phyloP scores from a whole-genome alignment of 2,329 filamentous ascomycete genomes.

The Phaeosphaeria sp. region DNA sequence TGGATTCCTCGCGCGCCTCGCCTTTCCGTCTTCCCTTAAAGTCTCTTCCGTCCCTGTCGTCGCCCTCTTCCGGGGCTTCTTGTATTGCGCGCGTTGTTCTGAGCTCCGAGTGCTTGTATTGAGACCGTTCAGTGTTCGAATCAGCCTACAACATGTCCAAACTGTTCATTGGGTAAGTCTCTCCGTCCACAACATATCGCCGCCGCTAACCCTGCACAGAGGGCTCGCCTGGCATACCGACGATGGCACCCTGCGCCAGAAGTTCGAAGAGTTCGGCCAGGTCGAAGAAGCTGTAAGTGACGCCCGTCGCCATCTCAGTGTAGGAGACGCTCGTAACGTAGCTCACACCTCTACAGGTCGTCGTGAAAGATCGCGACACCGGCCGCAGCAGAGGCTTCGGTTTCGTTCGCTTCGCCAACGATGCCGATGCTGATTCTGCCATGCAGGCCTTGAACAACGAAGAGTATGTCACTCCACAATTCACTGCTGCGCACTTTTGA shows the following conservation, averaged over 20 bases:
- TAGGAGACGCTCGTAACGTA: neutral
- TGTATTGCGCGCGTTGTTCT: slow-evolving; percentile 37
- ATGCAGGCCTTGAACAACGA: slow-evolving; percentile 84
- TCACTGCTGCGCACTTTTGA: neutral
- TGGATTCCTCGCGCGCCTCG: slow-evolving; percentile 34
- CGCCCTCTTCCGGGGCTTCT: slow-evolving; percentile 29
- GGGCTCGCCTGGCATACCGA: slow-evolving; percentile 99
- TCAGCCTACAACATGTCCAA: slow-evolving; percentile 74
- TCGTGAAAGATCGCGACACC: slow-evolving; percentile 97
- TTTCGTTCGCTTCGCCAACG: slow-evolving; percentile 87
- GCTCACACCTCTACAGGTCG: slow-evolving; percentile 68
- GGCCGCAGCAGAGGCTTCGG: slow-evolving; percentile 96
- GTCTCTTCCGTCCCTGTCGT: slow-evolving; percentile 23
- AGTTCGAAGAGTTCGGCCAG: slow-evolving; percentile 89
- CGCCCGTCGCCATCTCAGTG: neutral
- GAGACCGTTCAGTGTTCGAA: slow-evolving; percentile 49
- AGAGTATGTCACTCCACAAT: slow-evolving; percentile 69
- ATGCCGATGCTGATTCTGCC: slow-evolving; percentile 77
- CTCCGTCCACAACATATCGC: slow-evolving; percentile 1
- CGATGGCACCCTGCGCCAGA: slow-evolving; percentile 82
- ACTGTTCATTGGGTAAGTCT: slow-evolving; percentile 87
- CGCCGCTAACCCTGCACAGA: slow-evolving; percentile 56
- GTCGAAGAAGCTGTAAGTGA: slow-evolving; percentile 93
- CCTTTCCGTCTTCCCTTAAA: slow-evolving; percentile 24
- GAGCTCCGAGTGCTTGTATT: slow-evolving; percentile 45